Percentiles rank a stretch among this genome's conserved stretches.
These are phyloP conservation scores for Chloris gayana DNA, from an alignment of 176 grass and related monocot species.

Conservation along the genomic window DNA sequence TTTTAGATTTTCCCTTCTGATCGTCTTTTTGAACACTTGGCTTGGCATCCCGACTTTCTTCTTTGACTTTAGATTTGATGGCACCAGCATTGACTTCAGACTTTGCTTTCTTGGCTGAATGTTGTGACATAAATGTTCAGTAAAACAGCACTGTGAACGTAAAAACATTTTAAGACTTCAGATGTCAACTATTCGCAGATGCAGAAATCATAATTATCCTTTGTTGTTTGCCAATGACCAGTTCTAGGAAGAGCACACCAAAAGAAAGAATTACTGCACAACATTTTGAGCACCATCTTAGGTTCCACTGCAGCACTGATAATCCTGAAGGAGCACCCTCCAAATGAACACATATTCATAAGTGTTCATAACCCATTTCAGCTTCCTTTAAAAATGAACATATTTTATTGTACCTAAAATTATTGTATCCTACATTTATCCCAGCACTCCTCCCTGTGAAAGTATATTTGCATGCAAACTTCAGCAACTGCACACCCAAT, in stretches of 20 bases:
- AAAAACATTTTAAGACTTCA: not conserved
- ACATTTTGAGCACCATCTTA: not conserved
- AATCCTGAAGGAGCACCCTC: conserved; percentile 10
- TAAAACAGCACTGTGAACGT: not conserved
- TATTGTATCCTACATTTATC: not conserved
- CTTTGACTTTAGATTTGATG: conserved; percentile 37
- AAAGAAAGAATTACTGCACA: not conserved
- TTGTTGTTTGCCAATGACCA: not conserved
- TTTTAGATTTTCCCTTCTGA: conserved; percentile 48
- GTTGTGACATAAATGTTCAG: conserved; percentile 10
- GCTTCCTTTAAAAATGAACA: not conserved
- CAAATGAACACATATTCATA: not conserved
- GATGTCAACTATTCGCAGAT: not conserved
- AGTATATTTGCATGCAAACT: conserved; percentile 9
- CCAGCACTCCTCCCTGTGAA: not conserved
- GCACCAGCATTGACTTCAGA: conserved; percentile 34
- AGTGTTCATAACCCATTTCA: not conserved
- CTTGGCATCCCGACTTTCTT: conserved; percentile 41
- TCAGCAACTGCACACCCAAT: not conserved
- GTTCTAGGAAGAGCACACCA: too few species aligned
- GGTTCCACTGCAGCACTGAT: not conserved
- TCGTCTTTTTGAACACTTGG: conserved; percentile 51
- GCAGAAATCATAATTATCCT: not conserved
- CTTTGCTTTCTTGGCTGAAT: conserved; percentile 64
- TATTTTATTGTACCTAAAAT: too few species aligned